A percentile compares a stretch with the other conserved stretches of the same genome.
Conservation (phyloP, 2,329 filamentous ascomycete genomes). For the Beauveria asiatica region DNA sequence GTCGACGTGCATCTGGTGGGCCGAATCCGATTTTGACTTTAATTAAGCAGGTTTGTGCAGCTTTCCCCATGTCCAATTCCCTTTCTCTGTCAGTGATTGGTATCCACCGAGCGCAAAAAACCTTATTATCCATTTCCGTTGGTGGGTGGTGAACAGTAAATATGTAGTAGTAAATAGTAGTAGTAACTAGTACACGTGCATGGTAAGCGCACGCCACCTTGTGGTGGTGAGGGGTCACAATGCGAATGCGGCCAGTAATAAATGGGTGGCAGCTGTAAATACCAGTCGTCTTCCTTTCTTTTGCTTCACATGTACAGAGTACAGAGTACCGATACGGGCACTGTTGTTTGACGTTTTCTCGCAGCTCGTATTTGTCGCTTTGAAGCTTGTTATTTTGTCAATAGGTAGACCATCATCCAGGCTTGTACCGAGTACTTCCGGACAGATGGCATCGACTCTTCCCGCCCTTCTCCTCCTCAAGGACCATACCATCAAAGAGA, state of each 20-base stretch:
- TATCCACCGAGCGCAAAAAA: neutral
- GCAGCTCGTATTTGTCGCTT: no score
- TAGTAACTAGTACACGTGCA: no score
- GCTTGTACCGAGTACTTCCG: neutral
- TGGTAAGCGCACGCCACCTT: neutral
- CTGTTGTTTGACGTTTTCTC: no score
- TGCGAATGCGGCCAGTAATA: no score
- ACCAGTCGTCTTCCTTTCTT: no score
- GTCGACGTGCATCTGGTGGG: neutral
- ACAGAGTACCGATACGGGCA: no score
- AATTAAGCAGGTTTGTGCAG: neutral
- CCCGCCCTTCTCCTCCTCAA: neutral
- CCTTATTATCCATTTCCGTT: neutral
- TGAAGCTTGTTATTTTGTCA: no score
- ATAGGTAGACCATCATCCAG: no score
- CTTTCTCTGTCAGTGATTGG: neutral
- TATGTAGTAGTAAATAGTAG: no score
- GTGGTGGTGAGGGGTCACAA: neutral
- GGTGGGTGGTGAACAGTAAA: no score
- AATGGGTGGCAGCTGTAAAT: neutral
- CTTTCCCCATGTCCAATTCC: neutral
- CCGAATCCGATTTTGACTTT: slow-evolving; percentile 1
- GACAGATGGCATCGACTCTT: neutral
- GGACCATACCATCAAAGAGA: neutral
- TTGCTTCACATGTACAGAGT: no score